Evolutionary conservation across 2,329 filamentous ascomycete species (phyloP).

Genomic region (Trichoderma sp.): DNA sequence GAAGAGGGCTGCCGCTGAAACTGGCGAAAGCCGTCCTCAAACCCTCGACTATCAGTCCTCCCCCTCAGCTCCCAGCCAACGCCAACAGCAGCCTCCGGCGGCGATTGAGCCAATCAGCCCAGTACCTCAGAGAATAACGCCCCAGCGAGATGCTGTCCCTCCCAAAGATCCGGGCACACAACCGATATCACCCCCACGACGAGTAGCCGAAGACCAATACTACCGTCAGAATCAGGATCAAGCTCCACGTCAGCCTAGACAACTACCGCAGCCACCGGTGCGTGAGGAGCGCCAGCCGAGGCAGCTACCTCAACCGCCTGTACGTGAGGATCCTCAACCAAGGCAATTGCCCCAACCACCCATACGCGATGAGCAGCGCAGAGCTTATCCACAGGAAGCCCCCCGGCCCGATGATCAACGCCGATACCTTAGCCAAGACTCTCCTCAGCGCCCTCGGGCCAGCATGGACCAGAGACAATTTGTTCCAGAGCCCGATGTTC

Average conservation of each 20-base stretch:
- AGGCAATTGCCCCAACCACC: slow-evolving; percentile 19
- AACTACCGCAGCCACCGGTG: slow-evolving; percentile 9
- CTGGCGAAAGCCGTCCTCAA: slow-evolving; percentile 23
- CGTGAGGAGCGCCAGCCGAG: slow-evolving; percentile 11
- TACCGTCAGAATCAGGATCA: slow-evolving; percentile 22
- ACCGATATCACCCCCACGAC: slow-evolving; percentile 28
- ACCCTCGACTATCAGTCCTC: slow-evolving; percentile 27
- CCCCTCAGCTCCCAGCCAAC: slow-evolving; percentile 1
- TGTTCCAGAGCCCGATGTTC: slow-evolving; percentile 34
- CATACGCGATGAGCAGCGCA: slow-evolving; percentile 2
- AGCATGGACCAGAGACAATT: slow-evolving; percentile 19
- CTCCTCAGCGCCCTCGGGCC: slow-evolving; percentile 17
- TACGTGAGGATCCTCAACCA: slow-evolving; percentile 10
- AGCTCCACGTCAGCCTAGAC: slow-evolving; percentile 14
- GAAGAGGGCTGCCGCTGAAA: slow-evolving; percentile 32
- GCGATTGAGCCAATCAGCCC: slow-evolving; percentile 1
- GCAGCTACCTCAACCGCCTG: slow-evolving; percentile 17
- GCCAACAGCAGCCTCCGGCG: neutral
- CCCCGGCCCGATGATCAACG: slow-evolving; percentile 5
- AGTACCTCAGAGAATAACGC: neutral
- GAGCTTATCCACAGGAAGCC: neutral
- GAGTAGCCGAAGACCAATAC: slow-evolving; percentile 23
- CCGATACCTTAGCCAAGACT: slow-evolving; percentile 23
- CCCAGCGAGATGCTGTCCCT: slow-evolving; percentile 21
- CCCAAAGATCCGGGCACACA: slow-evolving; percentile 9